Conservation (phyloP, 768 basidiomycete species). For the Tephrocybe sp. region DNA sequence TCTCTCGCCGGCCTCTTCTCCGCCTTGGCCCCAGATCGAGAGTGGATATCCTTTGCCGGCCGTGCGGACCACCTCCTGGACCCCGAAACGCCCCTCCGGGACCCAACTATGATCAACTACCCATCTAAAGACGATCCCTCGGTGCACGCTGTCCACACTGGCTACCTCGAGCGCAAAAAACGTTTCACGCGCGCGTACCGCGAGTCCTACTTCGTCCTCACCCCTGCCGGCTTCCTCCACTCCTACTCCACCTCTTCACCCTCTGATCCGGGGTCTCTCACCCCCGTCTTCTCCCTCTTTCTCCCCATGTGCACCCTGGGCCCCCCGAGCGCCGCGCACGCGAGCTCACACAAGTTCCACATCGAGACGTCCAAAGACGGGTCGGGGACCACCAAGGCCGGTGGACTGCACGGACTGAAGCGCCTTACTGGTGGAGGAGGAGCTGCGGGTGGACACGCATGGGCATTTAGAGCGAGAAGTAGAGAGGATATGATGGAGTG, state of each 20-base stretch:
- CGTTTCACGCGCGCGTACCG: slow-evolving; percentile 85
- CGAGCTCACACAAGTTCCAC: slow-evolving; percentile 89
- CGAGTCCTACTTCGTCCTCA: slow-evolving; percentile 90
- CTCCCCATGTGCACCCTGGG: slow-evolving; percentile 95
- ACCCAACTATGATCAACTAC: slow-evolving; percentile 75
- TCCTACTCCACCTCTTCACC: slow-evolving; percentile 84
- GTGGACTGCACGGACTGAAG: slow-evolving; percentile 40
- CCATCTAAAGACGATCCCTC: slow-evolving; percentile 90
- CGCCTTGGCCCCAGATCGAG: slow-evolving; percentile 78
- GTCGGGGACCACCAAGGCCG: slow-evolving; percentile 60
- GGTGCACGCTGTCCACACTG: slow-evolving; percentile 84
- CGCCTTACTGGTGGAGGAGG: slow-evolving; percentile 25
- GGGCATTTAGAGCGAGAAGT: slow-evolving; percentile 86
- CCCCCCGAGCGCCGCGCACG: slow-evolving; percentile 70
- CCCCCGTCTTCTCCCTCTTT: slow-evolving; percentile 85
- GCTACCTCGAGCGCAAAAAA: slow-evolving; percentile 93
- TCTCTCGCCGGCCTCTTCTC: slow-evolving; percentile 73
- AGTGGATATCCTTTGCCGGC: slow-evolving; percentile 96
- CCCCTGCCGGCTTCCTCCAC: slow-evolving; percentile 95
- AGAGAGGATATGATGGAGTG: slow-evolving; percentile 99
- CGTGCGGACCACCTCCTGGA: slow-evolving; percentile 93
- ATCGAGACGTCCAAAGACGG: slow-evolving; percentile 92
- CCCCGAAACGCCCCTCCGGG: slow-evolving; percentile 92
- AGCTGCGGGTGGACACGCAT: slow-evolving; percentile 43
- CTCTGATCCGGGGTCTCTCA: slow-evolving; percentile 40